Conservation (phyloP, 345 rosid species). For the Dipteronia dyeriana region DNA sequence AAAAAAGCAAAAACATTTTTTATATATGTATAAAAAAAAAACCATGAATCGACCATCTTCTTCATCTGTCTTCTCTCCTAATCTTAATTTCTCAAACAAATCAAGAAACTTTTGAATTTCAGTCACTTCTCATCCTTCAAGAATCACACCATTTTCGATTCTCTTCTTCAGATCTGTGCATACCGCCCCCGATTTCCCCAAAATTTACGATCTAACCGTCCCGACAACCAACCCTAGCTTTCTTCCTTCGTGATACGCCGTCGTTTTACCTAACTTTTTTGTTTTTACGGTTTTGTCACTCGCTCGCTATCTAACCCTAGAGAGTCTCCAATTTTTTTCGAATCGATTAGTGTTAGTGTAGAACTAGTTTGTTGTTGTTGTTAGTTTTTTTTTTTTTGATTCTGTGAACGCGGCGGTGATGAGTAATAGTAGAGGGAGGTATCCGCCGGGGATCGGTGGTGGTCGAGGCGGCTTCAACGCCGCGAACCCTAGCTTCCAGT, state of each 20-base stretch:
- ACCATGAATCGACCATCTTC: background rate
- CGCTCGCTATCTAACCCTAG: constrained; percentile 20
- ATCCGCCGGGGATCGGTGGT: constrained; percentile 69
- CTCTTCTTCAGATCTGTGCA: constrained; percentile 31
- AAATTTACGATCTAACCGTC: constrained; percentile 31
- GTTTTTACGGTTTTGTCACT: background rate
- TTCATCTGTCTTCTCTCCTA: background rate
- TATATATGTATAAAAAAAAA: background rate
- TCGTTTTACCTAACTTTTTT: background rate
- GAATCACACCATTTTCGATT: background rate
- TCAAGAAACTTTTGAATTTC: background rate
- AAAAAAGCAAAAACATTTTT: background rate
- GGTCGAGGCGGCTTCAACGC: constrained; percentile 69
- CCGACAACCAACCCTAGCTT: constrained; percentile 13
- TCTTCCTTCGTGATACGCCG: background rate
- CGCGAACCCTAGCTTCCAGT: constrained; percentile 49
- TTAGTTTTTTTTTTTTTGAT: constrained; percentile 32
- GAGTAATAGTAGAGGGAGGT: constrained; percentile 83
- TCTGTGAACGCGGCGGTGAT: constrained; percentile 43
- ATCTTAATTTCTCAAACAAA: background rate
- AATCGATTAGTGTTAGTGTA: constrained; percentile 24
- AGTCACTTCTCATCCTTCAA: background rate
- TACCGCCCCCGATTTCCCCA: constrained; percentile 19
- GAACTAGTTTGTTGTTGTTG: constrained; percentile 17
- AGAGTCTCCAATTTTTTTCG: background rate